Evolutionary conservation across 805 yeast species (phyloP), one percentile per base, ranked within the genome.

Genomic region (Teunomyces funiuensis): DNA sequence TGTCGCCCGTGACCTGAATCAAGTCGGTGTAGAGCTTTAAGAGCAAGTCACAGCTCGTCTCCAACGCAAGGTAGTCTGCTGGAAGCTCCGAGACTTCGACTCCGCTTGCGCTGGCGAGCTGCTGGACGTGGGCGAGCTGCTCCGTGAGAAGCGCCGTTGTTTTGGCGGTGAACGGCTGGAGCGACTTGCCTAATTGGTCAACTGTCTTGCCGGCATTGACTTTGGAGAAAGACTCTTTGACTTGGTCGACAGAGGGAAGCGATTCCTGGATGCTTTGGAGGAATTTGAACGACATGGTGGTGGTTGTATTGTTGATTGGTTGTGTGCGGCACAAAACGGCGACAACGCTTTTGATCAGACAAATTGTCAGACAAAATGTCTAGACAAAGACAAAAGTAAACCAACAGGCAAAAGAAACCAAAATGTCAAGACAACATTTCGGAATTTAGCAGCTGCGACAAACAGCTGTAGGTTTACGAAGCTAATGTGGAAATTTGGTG

Each of bases 51-150:
- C 83, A 81, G 55, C 77, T 77, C 46, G 74, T 70, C 58, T 85
- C 95, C 54, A 86, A 68, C 44, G 76, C 74, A 42, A 78, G 71
- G 61, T 86, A 86, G 47, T 84, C 89, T 30, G 75, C 77, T 36
- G 95, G 95, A 39, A 86, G 71, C 58, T 84, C 88, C 42, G 85
- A 77, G 36, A 82, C 82, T 48, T 81, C 87, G 42, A 81, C 47
- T n/a, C 36, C 49, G 41, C 54, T 54, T 36, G 42, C 19, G 27
- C 50, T 44, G 33, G 60, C 50, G 43, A 69, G 60, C 30, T 65
- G 71, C 42, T 69, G 73, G 15, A 69, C 69, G 50, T 69, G 74
- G 33, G 85, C 83, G 45, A 84, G 73, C 52, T 74, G 82, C 53
- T 80, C 80, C 51, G 82, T 80, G 16, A 83, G 66, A 38, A 79